Evolutionary conservation across 192 early-diverging fungal species (phyloP), one percentile per base, ranked within the genome.

Genomic region (Obelidium mucronatum): DNA sequence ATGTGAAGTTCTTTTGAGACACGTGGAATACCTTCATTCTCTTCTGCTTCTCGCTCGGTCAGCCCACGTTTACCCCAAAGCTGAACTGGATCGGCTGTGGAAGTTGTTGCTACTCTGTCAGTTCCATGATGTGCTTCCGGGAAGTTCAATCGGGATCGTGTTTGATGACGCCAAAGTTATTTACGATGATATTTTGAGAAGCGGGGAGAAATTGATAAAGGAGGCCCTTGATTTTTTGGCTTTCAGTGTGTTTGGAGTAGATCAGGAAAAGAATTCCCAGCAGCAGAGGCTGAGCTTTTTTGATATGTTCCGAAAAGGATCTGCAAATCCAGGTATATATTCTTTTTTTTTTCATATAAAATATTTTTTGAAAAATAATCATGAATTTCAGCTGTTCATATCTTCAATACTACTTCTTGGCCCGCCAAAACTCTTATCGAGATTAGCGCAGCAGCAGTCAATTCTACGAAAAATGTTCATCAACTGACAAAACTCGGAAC

Each of bases 61-160:
- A 36, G 31, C 26, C 42, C 34, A 51, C 33, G 54, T 35, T 24
- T 94, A 98, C 73, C 95, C 94, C 2, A 90, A 92, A 36, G 78
- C 74, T 0, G 90, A 92, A 58, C 68, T 99, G 1, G 92, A 93
- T 42, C 80, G 89, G 1, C 79, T 96, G 58, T 99, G 97, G 97
- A 94, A 97, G 80, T 79, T 91, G 52, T 73, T 95, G n/a, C 89
- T 95, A 30, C 84, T 99, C 82, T 96, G 94, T 75, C 97, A 99
- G 88, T 99, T 99, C 76, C 97, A 99, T 76, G 97, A 98, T 81
- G 93, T 98, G 2, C 84, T 99, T 51, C 95, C 97, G 0, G 97
- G 97, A 0, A 93, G 93, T 1, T 85, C 90, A 15, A 99, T 99
- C 76, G 94, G 89, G 40, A 82, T 94, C 80, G 97, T 96, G 31